These are phyloP conservation scores for Phylloporus arenicola DNA, from an alignment of 768 basidiomycete genomes.

Conservation along the genomic window DNA sequence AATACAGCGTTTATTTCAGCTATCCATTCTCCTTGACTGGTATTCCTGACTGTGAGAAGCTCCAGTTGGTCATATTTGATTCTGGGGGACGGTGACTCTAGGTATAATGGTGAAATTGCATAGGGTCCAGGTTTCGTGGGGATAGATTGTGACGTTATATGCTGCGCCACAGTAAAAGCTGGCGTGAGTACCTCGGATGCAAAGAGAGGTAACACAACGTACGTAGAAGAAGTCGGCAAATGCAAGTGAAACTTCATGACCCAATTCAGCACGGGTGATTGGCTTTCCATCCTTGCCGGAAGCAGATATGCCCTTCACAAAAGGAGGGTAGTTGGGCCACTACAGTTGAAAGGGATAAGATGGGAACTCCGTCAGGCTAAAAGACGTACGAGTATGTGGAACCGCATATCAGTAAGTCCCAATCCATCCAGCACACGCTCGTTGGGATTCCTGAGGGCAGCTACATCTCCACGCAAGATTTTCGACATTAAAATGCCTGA, in stretches of 20 bases:
- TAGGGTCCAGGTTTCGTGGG: constrained; percentile 17
- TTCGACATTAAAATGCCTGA: constrained; percentile 25
- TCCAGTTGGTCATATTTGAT: constrained; percentile 23
- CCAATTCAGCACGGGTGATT: constrained; percentile 21
- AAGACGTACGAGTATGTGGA: constrained; percentile 22
- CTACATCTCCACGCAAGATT: constrained; percentile 18
- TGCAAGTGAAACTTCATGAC: constrained; percentile 26
- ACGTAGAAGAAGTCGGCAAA: constrained; percentile 29
- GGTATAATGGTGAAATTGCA: constrained; percentile 7
- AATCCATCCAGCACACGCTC: constrained; percentile 21
- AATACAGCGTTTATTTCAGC: constrained; percentile 23
- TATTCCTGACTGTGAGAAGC: constrained; percentile 23
- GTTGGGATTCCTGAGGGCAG: constrained; percentile 15
- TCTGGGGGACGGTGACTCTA: constrained; percentile 12
- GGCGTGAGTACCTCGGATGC: constrained; percentile 2
- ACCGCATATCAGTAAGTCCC: constrained; percentile 9
- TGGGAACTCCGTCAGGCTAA: neutral
- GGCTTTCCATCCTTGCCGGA: constrained; percentile 14
- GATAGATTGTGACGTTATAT: constrained; percentile 14
- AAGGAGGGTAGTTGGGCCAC: constrained; percentile 26
- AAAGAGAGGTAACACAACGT: constrained; percentile 6
- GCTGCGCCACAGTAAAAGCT: constrained; percentile 5
- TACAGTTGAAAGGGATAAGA: constrained; percentile 3
- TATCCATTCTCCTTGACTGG: constrained; percentile 25
- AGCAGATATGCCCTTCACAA: constrained; percentile 21